These are phyloP conservation scores for Terfezia boudieri DNA, from an alignment of 495 filamentous ascomycete genomes.

Conservation along the genomic window DNA sequence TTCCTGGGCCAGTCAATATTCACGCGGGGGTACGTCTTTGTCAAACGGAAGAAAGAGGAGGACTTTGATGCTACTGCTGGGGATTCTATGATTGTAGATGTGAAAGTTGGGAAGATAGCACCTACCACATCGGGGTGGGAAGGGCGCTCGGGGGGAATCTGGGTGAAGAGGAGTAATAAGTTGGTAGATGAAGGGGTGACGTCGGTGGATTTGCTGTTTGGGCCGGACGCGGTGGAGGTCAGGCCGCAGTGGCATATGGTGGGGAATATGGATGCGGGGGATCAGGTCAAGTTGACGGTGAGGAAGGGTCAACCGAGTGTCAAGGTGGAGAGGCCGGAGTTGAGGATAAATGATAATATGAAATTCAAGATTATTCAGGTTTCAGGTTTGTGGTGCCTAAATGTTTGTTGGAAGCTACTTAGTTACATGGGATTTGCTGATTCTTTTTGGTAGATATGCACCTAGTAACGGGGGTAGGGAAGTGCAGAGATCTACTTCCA, in stretches of 20 bases:
- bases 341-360: conserved; percentile 63
- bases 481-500: conserved; percentile 65
- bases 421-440: too few species aligned
- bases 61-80: conserved; percentile 38
- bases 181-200: conserved; percentile 53
- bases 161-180: conserved; percentile 62
- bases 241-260: conserved; percentile 57
- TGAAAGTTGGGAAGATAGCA: conserved; percentile 50
- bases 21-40: conserved; percentile 59
- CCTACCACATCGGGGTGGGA: conserved; percentile 83
- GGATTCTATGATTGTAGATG: conserved; percentile 66
- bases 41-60: conserved; percentile 72
- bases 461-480: conserved; percentile 66
- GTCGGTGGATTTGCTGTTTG: conserved; percentile 74
- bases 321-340: conserved; percentile 37
- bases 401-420: not conserved
- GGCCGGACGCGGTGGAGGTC: conserved; percentile 79
- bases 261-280: conserved; percentile 29
- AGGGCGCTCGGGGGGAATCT: conserved; percentile 51
- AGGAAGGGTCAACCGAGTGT: conserved; percentile 42
- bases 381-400: conserved; percentile 21
- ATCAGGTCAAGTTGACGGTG: conserved; percentile 37
- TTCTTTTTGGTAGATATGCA: conserved; percentile 40
- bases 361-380: conserved; percentile 93
- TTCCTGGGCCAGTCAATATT: conserved; percentile 54